phyloP scores from a whole-genome alignment of 495 filamentous ascomycete genomes.

The Bathelium albidoporum region DNA sequence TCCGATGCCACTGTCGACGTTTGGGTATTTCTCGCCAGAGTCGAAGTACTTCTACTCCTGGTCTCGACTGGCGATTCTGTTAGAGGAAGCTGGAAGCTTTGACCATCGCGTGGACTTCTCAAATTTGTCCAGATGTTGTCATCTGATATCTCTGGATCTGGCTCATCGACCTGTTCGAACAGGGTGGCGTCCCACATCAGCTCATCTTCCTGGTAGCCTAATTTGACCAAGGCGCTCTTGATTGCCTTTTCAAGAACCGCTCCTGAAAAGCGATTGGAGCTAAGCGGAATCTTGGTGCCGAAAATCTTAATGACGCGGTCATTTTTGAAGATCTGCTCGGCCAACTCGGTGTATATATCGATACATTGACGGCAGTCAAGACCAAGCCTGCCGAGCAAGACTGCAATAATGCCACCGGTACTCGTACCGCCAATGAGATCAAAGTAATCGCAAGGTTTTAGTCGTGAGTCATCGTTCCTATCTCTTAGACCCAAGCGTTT shows the following conservation, averaged over 20 bases:
- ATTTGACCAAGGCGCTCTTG: slow-evolving; percentile 21
- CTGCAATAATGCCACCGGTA: slow-evolving; percentile 14
- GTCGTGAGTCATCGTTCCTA: neutral
- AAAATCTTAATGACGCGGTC: slow-evolving; percentile 26
- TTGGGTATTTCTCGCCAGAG: neutral
- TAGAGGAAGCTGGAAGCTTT: slow-evolving; percentile 9
- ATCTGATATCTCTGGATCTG: slow-evolving; percentile 10
- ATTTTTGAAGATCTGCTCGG: slow-evolving; percentile 26
- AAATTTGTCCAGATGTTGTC: slow-evolving; percentile 23
- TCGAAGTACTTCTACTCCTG: neutral
- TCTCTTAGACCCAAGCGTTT: neutral
- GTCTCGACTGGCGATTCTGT: slow-evolving; percentile 14
- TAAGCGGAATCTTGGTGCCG: slow-evolving; percentile 23
- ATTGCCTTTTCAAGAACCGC: slow-evolving; percentile 22
- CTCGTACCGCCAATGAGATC: slow-evolving; percentile 18
- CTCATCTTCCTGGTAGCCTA: slow-evolving; percentile 26
- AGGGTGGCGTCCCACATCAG: slow-evolving; percentile 27
- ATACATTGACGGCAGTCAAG: slow-evolving; percentile 5
- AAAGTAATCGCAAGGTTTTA: slow-evolving; percentile 14
- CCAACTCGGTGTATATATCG: slow-evolving; percentile 15
- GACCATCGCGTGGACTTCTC: neutral
- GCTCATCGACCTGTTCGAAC: slow-evolving; percentile 22
- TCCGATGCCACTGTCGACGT: neutral
- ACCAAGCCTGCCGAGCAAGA: slow-evolving; percentile 9
- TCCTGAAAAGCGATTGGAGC: slow-evolving; percentile 23